Evolutionary conservation across 371 early-diverging fungal genomes (phyloP).

Genomic region (Synchytrium microbalum): DNA sequence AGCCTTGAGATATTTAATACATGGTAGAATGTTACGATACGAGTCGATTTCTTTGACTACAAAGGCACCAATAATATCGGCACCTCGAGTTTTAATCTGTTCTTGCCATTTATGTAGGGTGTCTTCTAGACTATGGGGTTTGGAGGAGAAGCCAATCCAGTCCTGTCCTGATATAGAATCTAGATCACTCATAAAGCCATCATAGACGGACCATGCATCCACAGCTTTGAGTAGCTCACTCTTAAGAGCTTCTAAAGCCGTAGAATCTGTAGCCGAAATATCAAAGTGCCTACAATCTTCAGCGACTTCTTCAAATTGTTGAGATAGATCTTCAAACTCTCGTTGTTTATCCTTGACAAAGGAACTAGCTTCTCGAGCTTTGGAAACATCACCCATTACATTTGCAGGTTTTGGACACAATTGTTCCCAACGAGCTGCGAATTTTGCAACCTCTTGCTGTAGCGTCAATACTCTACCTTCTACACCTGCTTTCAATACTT

Average conservation of each 20-base stretch:
- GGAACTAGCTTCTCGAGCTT: constrained; percentile 6
- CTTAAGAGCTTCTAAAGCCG: constrained; percentile 17
- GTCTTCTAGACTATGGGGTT: constrained; percentile 35
- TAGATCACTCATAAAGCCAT: constrained; percentile 20
- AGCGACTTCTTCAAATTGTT: constrained; percentile 18
- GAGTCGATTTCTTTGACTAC: constrained; percentile 32
- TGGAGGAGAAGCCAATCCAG: constrained; percentile 39
- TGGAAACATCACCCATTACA: constrained; percentile 11
- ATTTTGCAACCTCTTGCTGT: constrained; percentile 30
- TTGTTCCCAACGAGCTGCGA: constrained; percentile 35
- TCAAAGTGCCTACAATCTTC: constrained; percentile 36
- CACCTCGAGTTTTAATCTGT: constrained; percentile 12
- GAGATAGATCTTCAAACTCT: constrained; percentile 30
- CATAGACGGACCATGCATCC: constrained; percentile 31
- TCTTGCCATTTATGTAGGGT: constrained; percentile 26
- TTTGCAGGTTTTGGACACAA: constrained; percentile 31
- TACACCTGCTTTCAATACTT: constrained; percentile 35
- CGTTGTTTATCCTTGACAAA: constrained; percentile 28
- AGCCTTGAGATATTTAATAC: constrained; percentile 35
- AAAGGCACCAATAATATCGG: constrained; percentile 21
- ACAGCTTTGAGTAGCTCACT: constrained; percentile 19
- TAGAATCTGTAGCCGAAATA: constrained; percentile 19
- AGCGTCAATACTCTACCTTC: constrained; percentile 31
- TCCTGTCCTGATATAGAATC: constrained; percentile 22
- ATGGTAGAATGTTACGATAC: constrained; percentile 24